Evolutionary conservation across 129 eudicot genomes (phyloP), one percentile per base, ranked within the genome.

Genomic region (Centrapalus pauciflorus): DNA sequence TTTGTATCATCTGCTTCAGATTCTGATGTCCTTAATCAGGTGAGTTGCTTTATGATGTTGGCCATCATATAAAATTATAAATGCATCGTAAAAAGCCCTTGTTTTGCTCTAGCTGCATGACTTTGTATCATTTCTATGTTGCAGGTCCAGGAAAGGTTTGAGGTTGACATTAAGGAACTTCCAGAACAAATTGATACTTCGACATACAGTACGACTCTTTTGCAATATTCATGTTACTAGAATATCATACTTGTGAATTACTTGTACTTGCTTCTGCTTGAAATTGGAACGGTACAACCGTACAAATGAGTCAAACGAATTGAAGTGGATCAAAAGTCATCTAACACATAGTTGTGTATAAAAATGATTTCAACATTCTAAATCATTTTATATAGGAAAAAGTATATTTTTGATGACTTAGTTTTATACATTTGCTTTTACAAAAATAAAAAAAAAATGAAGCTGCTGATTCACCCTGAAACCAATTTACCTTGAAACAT

Each of bases 71-170:
- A 8, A 8, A n/a, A n/a, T n/a, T n/a, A n/a, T 8, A 40, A 45
- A 17, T 49, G 46, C 1, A 32, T 8, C 3, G n/a, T 23, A 40
- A 41, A 58, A 55, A 14, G 10, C 7, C 41, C 5, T 55, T 37
- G 37, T 41, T 57, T 56, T 19, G 6, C n/a, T 70, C 11, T 70
- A 28, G 41, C 57, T 70, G 40, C 7, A 25, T 3, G 2, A 41
- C 2, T 16, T 60, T n/a, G 17, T 16, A 37, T 28, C 45, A 19
- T 64, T 33, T 4, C n/a, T 35, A 7, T 35, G 8, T 61, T 37
- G 34, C 83, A 90, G 97, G 97, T 90, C 70, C 97, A 90, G 74
- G 97, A 80, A 65, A 80, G 97, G 78, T 90, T 90, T 77, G 95
- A 86, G 70, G 97, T 90, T 28, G 97, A 90, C 71, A 90, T 90